phyloP scores from a whole-genome alignment of 257 asterid species.

The Orobanche coerulescens region DNA sequence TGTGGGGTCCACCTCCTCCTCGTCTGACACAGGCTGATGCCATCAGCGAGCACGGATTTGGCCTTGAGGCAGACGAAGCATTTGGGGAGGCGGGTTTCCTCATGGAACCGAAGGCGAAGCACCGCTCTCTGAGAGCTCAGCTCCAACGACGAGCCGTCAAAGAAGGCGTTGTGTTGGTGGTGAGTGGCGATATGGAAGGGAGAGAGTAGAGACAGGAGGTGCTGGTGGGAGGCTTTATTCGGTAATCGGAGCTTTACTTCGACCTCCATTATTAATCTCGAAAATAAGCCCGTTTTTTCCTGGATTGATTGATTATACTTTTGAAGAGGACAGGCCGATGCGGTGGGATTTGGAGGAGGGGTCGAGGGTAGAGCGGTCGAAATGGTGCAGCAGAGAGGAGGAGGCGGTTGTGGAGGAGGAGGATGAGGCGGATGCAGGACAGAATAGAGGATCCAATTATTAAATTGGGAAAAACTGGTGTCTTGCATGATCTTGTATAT shows the following conservation, averaged over 20 bases:
- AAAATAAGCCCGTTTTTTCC: slow-evolving; percentile 22
- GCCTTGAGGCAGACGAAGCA: slow-evolving; percentile 73
- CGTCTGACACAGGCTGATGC: slow-evolving; percentile 84
- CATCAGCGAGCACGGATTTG: slow-evolving; percentile 63
- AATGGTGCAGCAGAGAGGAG: slow-evolving; percentile 72
- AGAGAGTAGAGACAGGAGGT: slow-evolving; percentile 49
- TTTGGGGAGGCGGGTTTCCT: slow-evolving; percentile 40
- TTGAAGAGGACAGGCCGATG: slow-evolving; percentile 61
- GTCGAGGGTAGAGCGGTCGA: slow-evolving; percentile 58
- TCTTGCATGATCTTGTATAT: too few relatives aligned
- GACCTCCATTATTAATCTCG: slow-evolving; percentile 47
- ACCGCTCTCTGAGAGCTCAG: slow-evolving; percentile 54
- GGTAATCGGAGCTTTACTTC: slow-evolving; percentile 85
- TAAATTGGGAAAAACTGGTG: too few relatives aligned
- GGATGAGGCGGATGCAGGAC: slow-evolving; percentile 40
- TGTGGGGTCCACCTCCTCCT: slow-evolving; percentile 63
- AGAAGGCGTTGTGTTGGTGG: slow-evolving; percentile 79
- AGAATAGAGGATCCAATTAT: too few relatives aligned
- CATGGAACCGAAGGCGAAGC: slow-evolving; percentile 88
- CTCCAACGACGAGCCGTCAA: slow-evolving; percentile 61
- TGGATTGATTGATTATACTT: background rate
- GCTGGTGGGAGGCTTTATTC: slow-evolving; percentile 44
- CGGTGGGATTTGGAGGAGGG: slow-evolving; percentile 70
- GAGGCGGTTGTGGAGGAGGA: slow-evolving; percentile 34
- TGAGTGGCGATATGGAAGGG: slow-evolving; percentile 52